Evolutionary conservation across 768 basidiomycete species (phyloP).

Genomic region (Russula olivacea): DNA sequence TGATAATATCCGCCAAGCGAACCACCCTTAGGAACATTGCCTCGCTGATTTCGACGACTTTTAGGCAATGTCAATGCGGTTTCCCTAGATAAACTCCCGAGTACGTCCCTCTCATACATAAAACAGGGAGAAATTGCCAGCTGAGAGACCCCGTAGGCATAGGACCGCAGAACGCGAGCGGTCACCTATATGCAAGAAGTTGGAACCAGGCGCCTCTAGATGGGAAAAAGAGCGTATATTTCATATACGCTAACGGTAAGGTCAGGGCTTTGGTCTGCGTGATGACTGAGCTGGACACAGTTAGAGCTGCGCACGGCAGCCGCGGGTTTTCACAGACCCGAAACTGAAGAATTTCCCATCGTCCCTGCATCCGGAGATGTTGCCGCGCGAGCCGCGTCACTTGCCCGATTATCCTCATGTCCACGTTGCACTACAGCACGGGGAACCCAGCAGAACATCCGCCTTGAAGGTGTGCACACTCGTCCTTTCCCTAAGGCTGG

Average conservation of each 20-base stretch:
- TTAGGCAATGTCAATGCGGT: not conserved
- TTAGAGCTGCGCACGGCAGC: not conserved
- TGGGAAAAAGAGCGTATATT: not conserved
- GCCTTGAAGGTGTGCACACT: not conserved
- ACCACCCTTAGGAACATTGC: not conserved
- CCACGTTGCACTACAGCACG: not conserved
- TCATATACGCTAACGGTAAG: not conserved
- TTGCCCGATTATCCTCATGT: not conserved
- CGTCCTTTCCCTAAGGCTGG: not conserved
- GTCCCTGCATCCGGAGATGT: not conserved
- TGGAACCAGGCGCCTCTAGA: not conserved
- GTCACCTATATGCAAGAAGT: not conserved
- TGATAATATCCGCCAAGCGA: not conserved
- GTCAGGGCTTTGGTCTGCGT: not conserved
- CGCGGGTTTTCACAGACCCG: not conserved
- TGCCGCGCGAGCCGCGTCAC: not conserved
- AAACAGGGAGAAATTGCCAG: too few species aligned
- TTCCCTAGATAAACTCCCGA: not conserved
- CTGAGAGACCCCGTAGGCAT: not conserved
- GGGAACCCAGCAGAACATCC: not conserved
- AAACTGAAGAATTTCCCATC: not conserved
- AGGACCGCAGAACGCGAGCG: not conserved
- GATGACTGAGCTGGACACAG: not conserved
- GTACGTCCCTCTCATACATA: not conserved
- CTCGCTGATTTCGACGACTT: not conserved